Evolutionary conservation across 768 basidiomycete species (phyloP).

Genomic region (Rhodosporidiobolus sp.): DNA sequence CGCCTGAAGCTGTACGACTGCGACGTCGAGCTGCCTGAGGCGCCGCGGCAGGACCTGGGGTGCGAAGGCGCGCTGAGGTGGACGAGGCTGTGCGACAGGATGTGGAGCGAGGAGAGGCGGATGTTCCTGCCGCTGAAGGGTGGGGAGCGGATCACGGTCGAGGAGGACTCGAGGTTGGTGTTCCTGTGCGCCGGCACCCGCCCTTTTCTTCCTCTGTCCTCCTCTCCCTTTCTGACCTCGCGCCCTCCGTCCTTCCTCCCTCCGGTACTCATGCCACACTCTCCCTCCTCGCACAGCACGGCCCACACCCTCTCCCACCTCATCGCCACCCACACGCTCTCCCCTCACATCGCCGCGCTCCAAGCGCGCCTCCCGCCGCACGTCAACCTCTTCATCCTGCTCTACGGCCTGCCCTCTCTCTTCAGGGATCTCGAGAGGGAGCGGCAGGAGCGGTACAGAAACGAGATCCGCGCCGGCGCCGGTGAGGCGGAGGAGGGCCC

Average conservation of each 20-base stretch:
- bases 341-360: slow-evolving; percentile 5
- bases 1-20: slow-evolving; percentile 5
- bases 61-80: slow-evolving; percentile 30
- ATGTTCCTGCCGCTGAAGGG: slow-evolving; percentile 15
- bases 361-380: slow-evolving; percentile 27
- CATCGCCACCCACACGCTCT: slow-evolving; percentile 11
- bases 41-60: background rate
- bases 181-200: slow-evolving; percentile 22
- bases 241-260: background rate
- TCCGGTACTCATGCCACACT: too few species aligned
- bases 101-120: slow-evolving; percentile 21
- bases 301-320: slow-evolving; percentile 27
- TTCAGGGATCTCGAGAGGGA: slow-evolving; percentile 18
- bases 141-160: slow-evolving; percentile 18
- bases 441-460: slow-evolving; percentile 19
- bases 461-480: background rate
- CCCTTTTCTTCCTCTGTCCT: background rate
- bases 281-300: slow-evolving; percentile 5
- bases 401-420: slow-evolving; percentile 20
- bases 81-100: slow-evolving; percentile 28
- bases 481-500: background rate
- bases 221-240: background rate
- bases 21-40: slow-evolving; percentile 15
- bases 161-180: slow-evolving; percentile 33
- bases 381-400: slow-evolving; percentile 36